Evolutionary conservation across 805 yeast species (phyloP), one percentile per base, ranked within the genome.

Genomic region (Ogataea neopini): DNA sequence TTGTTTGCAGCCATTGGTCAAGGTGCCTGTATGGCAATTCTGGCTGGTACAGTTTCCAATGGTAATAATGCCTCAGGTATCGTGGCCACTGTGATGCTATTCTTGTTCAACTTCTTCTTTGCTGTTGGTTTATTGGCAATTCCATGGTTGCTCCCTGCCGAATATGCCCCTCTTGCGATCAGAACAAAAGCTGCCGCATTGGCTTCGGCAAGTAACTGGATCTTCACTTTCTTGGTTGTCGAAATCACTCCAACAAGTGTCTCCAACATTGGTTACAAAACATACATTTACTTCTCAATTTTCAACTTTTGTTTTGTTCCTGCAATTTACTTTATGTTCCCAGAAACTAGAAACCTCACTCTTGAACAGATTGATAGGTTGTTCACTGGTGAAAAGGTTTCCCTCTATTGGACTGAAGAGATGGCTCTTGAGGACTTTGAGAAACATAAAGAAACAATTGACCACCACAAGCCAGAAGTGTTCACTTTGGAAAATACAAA

Each of bases 151-250:
- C 75, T 56, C 60, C 70, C 60, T 73, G 56, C 80, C 35, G 84
- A 79, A 54, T 69, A 74, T 40, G 86, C 77, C 70, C 86, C 90
- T 50, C 77, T 85, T 47, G 78, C 83, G 62, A 77, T 83, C 48
- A 79, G 90, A 59, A 84, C 85, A 48, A 82, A 79, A 61, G 86
- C 85, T 34, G 77, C 84, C 51, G 78, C 88, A 10, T 61, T 84
- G 45, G 77, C 86, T 10, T 80, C 83, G 3, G 84, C 88, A 19
- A 78, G 88, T 38, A 86, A 86, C 69, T 86, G 92, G 92, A 61
- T 83, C 34, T 82, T 79, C 68, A 86, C 86, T 64, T 84, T 83
- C 62, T 76, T 75, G 19, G 83, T 84, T 62, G 86, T 86, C 7
- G 82, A 78, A 67, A 81, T 83, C 45, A 84, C 89, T 33, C 80